These are phyloP conservation scores for Galium porrigens DNA, from an alignment of 305 asterid species.

Conservation along the genomic window DNA sequence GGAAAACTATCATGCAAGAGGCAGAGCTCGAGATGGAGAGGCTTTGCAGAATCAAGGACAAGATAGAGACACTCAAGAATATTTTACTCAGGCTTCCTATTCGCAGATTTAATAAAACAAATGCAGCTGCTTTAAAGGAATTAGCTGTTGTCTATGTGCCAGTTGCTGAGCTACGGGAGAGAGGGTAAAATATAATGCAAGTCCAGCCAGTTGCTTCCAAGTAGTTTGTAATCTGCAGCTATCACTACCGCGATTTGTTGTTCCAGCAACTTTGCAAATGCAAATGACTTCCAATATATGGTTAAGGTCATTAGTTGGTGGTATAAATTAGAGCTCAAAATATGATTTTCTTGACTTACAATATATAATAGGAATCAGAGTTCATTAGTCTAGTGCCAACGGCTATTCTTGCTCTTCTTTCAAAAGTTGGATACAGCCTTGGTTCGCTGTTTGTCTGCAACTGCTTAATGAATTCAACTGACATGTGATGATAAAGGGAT, in stretches of 20 bases:
- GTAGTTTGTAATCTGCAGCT: neutral
- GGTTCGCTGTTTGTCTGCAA: too few relatives aligned
- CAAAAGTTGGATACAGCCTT: too few relatives aligned
- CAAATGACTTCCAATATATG: neutral
- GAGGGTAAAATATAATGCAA: constrained; percentile 22
- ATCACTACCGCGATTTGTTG: neutral
- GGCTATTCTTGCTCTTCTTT: too few relatives aligned
- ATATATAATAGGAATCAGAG: too few relatives aligned
- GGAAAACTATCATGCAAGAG: constrained; percentile 21
- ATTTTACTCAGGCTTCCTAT: constrained; percentile 33
- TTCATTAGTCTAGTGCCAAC: too few relatives aligned
- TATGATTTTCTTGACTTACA: too few relatives aligned
- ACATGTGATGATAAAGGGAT: too few relatives aligned
- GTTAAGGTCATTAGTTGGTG: neutral
- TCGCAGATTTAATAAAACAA: constrained; percentile 21
- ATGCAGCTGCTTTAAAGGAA: constrained; percentile 21
- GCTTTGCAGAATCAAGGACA: constrained; percentile 59
- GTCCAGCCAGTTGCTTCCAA: neutral
- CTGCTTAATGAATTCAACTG: too few relatives aligned
- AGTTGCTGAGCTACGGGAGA: constrained; percentile 63
- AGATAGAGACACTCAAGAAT: constrained; percentile 43
- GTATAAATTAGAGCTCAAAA: neutral
- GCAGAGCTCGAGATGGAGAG: constrained; percentile 62
- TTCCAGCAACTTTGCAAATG: neutral
- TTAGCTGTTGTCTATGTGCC: constrained; percentile 45